phyloP scores from a whole-genome alignment of 148 eudicot species.

The Pharnaceum exiguum region DNA sequence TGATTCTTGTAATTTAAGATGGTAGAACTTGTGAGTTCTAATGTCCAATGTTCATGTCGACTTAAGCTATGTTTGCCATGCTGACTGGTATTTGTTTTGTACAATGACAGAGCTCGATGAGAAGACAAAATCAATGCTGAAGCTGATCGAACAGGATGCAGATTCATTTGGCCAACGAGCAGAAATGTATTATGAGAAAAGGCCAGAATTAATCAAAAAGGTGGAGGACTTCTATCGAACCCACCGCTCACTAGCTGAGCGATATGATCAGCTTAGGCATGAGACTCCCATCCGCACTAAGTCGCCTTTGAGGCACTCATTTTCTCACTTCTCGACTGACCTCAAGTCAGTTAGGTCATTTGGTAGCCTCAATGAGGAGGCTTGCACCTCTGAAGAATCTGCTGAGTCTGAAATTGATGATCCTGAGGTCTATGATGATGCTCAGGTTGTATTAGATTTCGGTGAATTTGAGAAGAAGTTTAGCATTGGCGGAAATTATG shows the following conservation, averaged over 20 bases:
- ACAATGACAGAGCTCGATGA: slow-evolving; percentile 58
- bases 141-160: slow-evolving; percentile 76
- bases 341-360: slow-evolving; percentile 37
- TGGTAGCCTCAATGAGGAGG: slow-evolving; percentile 48
- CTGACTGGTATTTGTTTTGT: background rate
- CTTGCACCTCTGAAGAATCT: slow-evolving; percentile 46
- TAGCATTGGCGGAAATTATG: slow-evolving; percentile 10
- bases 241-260: slow-evolving; percentile 78
- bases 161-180: slow-evolving; percentile 89
- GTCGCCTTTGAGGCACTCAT: slow-evolving; percentile 40
- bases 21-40: too few species aligned
- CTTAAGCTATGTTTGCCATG: background rate
- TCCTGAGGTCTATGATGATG: slow-evolving; percentile 40
- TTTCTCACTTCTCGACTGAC: slow-evolving; percentile 33
- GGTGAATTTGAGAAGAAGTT: slow-evolving; percentile 16
- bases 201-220: slow-evolving; percentile 71
- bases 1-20: too few species aligned
- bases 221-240: slow-evolving; percentile 76
- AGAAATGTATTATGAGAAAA: slow-evolving; percentile 90
- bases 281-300: slow-evolving; percentile 39
- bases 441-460: slow-evolving; percentile 2
- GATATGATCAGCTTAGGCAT: slow-evolving; percentile 58
- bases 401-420: slow-evolving; percentile 80
- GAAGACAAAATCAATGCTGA: slow-evolving; percentile 66
- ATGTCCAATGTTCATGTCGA: too few species aligned